Conservation (phyloP, 139 green algal species). For the Chlorella sp. region DNA sequence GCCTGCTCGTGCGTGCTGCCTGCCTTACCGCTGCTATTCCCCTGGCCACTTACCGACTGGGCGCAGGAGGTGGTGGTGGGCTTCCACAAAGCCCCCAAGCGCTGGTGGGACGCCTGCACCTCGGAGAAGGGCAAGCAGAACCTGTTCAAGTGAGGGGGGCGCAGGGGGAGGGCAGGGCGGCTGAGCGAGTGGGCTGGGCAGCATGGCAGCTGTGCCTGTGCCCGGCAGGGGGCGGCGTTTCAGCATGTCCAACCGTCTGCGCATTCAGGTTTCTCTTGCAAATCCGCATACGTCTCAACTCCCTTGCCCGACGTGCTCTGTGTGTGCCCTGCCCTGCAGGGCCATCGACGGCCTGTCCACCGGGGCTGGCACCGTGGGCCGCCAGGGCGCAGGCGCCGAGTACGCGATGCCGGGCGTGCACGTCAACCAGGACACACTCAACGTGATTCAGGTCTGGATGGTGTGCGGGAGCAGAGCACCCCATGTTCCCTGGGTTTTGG, state of each 20-base stretch:
- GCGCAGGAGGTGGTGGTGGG: conserved; percentile 48
- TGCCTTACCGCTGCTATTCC: background rate
- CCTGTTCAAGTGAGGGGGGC: conserved; percentile 11
- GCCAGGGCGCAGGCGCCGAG: background rate
- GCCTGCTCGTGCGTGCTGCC: background rate
- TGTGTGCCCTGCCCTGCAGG: background rate
- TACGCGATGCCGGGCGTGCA: conserved; percentile 18
- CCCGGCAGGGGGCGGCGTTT: background rate
- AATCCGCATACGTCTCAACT: background rate
- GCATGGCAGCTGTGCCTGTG: background rate
- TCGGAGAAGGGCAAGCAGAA: conserved; percentile 28
- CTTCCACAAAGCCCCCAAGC: conserved; percentile 54
- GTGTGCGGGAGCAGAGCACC: no score
- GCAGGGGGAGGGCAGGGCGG: background rate
- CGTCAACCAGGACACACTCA: conserved; percentile 24
- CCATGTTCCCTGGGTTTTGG: no score
- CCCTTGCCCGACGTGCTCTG: no score
- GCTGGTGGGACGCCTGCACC: conserved; percentile 46
- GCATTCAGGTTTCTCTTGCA: background rate
- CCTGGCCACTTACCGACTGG: background rate
- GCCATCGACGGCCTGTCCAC: background rate
- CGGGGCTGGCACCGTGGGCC: background rate
- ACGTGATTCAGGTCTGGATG: background rate
- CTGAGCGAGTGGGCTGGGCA: background rate
- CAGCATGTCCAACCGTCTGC: background rate